phyloP scores from a whole-genome alignment of 495 filamentous ascomycete genomes.

The Podospora pseudopauciseta region DNA sequence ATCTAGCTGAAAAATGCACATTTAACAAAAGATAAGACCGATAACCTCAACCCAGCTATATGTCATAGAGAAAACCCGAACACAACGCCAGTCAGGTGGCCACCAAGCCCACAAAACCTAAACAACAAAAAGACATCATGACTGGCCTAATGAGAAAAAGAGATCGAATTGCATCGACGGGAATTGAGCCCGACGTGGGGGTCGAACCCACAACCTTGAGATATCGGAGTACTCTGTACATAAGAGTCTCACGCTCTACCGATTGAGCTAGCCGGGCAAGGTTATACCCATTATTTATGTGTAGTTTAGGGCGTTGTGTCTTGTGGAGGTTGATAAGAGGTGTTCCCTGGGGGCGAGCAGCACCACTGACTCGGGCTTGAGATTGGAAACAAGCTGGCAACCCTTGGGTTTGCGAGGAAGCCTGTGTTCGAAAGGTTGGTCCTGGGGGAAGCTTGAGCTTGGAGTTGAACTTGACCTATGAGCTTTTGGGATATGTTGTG shows the following conservation, averaged over 20 bases:
- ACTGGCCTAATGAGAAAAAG: neutral
- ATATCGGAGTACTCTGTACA: neutral
- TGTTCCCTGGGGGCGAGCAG: neutral
- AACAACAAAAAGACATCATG: no score
- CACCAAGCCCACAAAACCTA: no score
- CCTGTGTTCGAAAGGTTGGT: neutral
- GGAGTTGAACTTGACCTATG: neutral
- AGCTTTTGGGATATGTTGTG: no score
- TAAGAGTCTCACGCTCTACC: slow-evolving; percentile 83
- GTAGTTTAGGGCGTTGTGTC: neutral
- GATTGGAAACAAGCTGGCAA: neutral
- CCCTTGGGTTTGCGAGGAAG: neutral
- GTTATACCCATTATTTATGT: neutral
- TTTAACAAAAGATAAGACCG: no score
- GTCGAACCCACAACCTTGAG: neutral
- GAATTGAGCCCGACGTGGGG: neutral
- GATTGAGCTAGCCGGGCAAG: slow-evolving; percentile 66
- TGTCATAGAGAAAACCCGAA: no score
- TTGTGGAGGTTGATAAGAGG: no score
- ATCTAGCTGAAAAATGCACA: no score
- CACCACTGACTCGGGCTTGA: neutral
- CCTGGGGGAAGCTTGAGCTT: neutral
- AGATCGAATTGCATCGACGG: neutral
- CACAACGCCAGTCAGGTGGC: no score
- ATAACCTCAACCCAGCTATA: no score